Conservation (phyloP, 2,329 filamentous ascomycete species). For the Aspergillus aculeatinus region DNA sequence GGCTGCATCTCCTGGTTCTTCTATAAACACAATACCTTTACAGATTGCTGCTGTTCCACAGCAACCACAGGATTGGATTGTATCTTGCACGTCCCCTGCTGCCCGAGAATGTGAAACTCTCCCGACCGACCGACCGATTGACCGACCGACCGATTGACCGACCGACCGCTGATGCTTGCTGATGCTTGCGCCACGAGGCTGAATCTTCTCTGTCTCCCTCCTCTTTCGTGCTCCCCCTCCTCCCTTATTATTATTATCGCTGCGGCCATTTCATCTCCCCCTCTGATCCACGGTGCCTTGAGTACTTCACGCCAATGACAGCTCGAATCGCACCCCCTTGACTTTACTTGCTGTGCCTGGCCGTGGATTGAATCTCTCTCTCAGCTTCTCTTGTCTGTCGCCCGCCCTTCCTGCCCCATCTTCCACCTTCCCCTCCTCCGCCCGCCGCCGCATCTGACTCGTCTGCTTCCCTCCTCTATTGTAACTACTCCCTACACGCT, state of each 20-base stretch:
- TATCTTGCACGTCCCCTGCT: not conserved
- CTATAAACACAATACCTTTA: no score
- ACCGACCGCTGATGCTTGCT: no score
- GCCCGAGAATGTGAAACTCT: constrained; percentile 15
- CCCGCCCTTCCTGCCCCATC: not conserved
- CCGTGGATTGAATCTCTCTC: not conserved
- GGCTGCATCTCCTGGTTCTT: no score
- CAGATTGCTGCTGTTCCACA: no score
- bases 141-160: no score
- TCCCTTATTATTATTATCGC: not conserved
- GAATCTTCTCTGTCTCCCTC: constrained; percentile 14
- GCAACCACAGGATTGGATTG: not conserved
- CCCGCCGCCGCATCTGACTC: constrained; percentile 8
- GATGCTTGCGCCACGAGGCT: constrained; percentile 21
- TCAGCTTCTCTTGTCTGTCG: constrained; percentile 2
- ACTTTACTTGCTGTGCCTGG: constrained; percentile 3
- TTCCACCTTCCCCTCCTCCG: constrained; percentile 12
- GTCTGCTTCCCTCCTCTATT: not conserved
- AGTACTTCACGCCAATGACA: constrained; percentile 18
- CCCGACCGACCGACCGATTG: not conserved
- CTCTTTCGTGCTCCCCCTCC: not conserved
- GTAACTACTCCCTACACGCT: not conserved
- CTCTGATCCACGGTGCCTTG: not conserved
- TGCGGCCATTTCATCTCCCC: not conserved
- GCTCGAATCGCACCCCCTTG: constrained; percentile 1